Evolutionary conservation across 2,329 filamentous ascomycete genomes (phyloP).

Genomic region (Clonostachys byssicola): DNA sequence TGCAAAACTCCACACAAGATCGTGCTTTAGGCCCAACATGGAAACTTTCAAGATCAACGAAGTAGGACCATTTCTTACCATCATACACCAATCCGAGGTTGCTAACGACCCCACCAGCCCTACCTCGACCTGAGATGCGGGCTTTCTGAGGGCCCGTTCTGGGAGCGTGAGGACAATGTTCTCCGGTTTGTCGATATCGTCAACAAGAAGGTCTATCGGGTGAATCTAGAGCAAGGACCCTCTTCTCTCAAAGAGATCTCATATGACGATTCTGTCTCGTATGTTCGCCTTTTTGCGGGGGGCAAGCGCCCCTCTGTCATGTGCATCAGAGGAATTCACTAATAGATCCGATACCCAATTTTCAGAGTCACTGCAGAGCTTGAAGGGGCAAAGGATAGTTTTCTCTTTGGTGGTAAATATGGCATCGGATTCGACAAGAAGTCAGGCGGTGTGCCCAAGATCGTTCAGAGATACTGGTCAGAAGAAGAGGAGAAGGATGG

Average conservation of each 20-base stretch:
- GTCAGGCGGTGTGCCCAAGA: slow-evolving; percentile 1
- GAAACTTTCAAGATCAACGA: slow-evolving; percentile 7
- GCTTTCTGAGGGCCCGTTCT: slow-evolving; percentile 7
- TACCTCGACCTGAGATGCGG: slow-evolving; percentile 9
- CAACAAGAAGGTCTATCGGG: slow-evolving; percentile 6
- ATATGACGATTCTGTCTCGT: slow-evolving; percentile 9
- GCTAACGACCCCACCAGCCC: slow-evolving; percentile 3
- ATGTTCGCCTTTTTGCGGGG: not conserved
- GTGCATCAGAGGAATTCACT: not conserved
- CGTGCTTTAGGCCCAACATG: not conserved
- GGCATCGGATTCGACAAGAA: slow-evolving; percentile 8
- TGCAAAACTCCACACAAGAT: too few relatives aligned
- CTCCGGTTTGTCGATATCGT: slow-evolving; percentile 11
- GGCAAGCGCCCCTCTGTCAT: not conserved
- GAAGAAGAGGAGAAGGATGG: slow-evolving; percentile 6
- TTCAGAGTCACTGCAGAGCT: slow-evolving; percentile 8
- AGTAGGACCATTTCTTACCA: not conserved
- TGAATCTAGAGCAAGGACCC: slow-evolving; percentile 5
- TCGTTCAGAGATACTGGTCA: slow-evolving; percentile 4
- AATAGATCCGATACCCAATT: not conserved
- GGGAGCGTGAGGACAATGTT: slow-evolving; percentile 8
- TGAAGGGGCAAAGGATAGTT: slow-evolving; percentile 5
- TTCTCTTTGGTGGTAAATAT: slow-evolving; percentile 9
- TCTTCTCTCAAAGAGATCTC: slow-evolving; percentile 4
- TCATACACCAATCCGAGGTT: not conserved